These are phyloP conservation scores for Arthrinium phaeospermum DNA, from an alignment of 2,329 filamentous ascomycete genomes.

Conservation along the genomic window DNA sequence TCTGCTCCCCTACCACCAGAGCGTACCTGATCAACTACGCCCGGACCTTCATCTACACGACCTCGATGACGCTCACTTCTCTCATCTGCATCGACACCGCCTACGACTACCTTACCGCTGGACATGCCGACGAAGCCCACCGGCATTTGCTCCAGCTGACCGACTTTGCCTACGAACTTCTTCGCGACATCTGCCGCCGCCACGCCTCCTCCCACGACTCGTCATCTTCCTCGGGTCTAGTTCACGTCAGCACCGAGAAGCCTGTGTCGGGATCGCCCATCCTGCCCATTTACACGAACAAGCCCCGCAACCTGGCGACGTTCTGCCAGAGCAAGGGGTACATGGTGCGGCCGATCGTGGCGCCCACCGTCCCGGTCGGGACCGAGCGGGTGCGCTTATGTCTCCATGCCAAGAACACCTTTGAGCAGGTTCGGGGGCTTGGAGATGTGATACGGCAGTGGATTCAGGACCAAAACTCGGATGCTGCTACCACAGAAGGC, in stretches of 20 bases:
- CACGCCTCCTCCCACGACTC: neutral
- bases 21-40: conserved; percentile 78
- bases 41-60: conserved; percentile 77
- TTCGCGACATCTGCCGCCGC: neutral
- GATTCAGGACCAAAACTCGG: neutral
- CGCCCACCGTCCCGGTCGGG: conserved; percentile 63
- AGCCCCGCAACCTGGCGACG: conserved; percentile 58
- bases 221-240: neutral
- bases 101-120: conserved; percentile 38
- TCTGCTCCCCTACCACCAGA: conserved; percentile 64
- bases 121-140: conserved; percentile 28
- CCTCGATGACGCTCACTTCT: conserved; percentile 67
- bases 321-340: conserved; percentile 58
- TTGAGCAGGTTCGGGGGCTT: conserved; percentile 56
- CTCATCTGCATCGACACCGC: conserved; percentile 37
- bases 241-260: neutral
- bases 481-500: neutral
- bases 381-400: conserved; percentile 64
- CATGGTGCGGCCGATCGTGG: conserved; percentile 62
- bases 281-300: conserved; percentile 58
- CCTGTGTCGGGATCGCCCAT: conserved; percentile 57
- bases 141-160: neutral
- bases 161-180: neutral
- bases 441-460: conserved; percentile 46
- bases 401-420: conserved; percentile 63